Evolutionary conservation across 2,329 filamentous ascomycete species (phyloP).

Genomic region (Leptographium radiaticola): DNA sequence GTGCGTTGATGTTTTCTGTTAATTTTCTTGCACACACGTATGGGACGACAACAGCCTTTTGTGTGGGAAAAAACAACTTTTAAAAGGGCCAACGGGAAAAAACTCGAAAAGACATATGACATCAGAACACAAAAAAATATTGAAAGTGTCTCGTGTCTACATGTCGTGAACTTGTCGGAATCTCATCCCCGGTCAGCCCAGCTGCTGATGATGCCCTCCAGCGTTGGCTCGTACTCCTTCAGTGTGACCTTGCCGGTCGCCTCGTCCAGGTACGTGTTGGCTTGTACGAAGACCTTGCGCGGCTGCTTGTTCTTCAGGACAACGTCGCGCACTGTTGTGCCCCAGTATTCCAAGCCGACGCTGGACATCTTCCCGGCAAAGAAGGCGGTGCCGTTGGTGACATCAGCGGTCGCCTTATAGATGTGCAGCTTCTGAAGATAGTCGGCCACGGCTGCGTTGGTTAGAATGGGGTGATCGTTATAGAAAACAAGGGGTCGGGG

Average conservation of each 20-base stretch:
- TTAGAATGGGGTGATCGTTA: background rate
- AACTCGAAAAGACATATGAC: constrained; percentile 2
- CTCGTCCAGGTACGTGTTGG: constrained; percentile 66
- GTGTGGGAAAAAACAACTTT: constrained; percentile 1
- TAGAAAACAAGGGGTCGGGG: background rate
- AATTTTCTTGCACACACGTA: constrained; percentile 4
- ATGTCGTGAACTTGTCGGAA: background rate
- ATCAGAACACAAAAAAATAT: constrained; percentile 6
- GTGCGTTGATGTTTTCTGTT: constrained; percentile 4
- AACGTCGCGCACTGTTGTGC: constrained; percentile 61
- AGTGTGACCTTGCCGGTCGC: constrained; percentile 57
- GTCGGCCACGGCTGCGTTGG: constrained; percentile 53
- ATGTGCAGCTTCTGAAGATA: constrained; percentile 88
- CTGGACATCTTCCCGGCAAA: constrained; percentile 67
- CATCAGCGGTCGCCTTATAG: constrained; percentile 82
- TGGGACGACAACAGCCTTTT: background rate
- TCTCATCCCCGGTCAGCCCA: constrained; percentile 48
- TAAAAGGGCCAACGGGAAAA: constrained; percentile 1
- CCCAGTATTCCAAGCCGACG: constrained; percentile 75
- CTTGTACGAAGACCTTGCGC: constrained; percentile 87
- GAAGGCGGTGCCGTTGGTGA: constrained; percentile 61
- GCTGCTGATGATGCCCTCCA: constrained; percentile 73
- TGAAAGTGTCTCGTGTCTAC: background rate
- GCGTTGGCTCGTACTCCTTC: constrained; percentile 74
- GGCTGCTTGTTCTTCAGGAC: constrained; percentile 68